Evolutionary conservation across 225 moss, liverwort and hornwort species (phyloP).

Genomic region (Physcomitrellopsis africana): DNA sequence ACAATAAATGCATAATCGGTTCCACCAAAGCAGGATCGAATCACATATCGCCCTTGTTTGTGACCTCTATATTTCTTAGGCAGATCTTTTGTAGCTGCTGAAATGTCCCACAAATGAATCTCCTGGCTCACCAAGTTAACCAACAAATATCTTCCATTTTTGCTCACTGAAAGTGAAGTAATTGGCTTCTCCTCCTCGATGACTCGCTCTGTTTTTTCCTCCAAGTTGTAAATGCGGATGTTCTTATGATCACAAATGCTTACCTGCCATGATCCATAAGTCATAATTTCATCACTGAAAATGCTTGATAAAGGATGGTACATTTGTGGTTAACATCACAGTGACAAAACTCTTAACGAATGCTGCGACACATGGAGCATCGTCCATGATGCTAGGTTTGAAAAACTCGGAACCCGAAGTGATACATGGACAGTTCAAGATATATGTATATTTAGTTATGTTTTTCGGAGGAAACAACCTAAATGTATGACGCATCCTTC

Average conservation of each 20-base stretch:
- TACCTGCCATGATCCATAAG: conserved; percentile 39
- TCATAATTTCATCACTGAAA: background rate
- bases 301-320: conserved; percentile 4
- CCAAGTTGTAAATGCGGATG: conserved; percentile 96
- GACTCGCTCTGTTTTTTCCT: conserved; percentile 84
- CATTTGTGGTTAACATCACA: conserved; percentile 2
- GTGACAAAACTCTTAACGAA: background rate
- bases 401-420: background rate
- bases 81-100: conserved; percentile 69
- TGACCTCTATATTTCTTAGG: conserved; percentile 96
- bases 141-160: conserved; percentile 93
- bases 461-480: background rate
- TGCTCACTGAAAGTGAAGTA: conserved; percentile 94
- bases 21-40: conserved; percentile 98
- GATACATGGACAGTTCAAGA: conserved; percentile 14
- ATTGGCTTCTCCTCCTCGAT: conserved; percentile 95
- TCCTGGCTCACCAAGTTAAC: conserved; percentile 96
- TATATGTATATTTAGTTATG: background rate
- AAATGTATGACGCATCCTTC: background rate
- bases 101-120: conserved; percentile 96
- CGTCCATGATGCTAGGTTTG: background rate
- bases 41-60: conserved; percentile 88
- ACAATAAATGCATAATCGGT: conserved; percentile 98
- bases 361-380: background rate
- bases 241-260: conserved; percentile 89